Conservation (phyloP, 768 basidiomycete genomes). For the Hortiboletus flavorubellus region DNA sequence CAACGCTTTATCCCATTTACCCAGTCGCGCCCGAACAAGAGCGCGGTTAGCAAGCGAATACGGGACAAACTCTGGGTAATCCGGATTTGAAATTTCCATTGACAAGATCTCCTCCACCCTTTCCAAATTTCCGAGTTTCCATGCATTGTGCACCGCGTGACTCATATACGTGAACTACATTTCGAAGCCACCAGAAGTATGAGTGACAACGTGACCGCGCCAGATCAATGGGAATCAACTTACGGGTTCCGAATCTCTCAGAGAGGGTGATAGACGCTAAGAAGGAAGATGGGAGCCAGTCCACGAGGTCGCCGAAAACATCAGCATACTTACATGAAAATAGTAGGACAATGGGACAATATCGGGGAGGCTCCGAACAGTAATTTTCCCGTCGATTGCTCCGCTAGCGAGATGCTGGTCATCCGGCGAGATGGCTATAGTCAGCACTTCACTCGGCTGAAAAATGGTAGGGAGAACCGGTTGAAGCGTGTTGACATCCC, state of each 20-base stretch:
- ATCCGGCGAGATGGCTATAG: slow-evolving; percentile 5
- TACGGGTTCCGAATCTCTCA: neutral
- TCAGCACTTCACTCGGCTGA: neutral
- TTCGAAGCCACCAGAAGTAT: neutral
- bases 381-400: neutral
- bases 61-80: neutral
- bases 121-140: slow-evolving; percentile 1
- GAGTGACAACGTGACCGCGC: neutral
- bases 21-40: slow-evolving; percentile 2
- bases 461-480: neutral
- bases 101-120: slow-evolving; percentile 1
- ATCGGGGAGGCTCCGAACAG: neutral
- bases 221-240: neutral
- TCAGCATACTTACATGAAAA: neutral
- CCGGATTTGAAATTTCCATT: neutral
- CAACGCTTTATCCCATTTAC: slow-evolving; percentile 1
- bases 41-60: slow-evolving; percentile 6
- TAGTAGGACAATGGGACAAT: neutral
- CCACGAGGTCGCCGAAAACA: neutral
- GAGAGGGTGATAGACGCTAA: neutral
- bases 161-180: slow-evolving; percentile 5
- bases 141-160: neutral
- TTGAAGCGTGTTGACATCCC: slow-evolving; percentile 1
- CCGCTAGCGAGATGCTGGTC: neutral
- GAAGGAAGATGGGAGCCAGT: neutral